phyloP scores from a whole-genome alignment of 2,329 filamentous ascomycete genomes.

The Diaporthe sp. region DNA sequence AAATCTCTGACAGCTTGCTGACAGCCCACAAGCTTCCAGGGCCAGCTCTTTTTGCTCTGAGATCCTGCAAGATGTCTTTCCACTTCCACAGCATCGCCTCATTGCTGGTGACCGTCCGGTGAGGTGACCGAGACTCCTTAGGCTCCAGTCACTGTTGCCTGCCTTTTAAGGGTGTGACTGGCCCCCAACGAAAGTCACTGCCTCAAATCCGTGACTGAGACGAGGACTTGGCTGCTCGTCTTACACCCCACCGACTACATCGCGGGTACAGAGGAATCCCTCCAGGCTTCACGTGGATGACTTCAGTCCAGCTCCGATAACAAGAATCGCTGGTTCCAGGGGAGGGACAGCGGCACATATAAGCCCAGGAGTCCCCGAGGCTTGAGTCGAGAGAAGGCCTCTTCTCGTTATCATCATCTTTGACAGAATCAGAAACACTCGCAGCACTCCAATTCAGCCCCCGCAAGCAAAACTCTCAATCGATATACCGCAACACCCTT shows the following conservation, averaged over 20 bases:
- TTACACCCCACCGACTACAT: background rate
- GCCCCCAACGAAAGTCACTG: constrained; percentile 8
- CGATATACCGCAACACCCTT: background rate
- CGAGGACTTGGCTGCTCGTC: background rate
- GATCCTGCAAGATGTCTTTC: background rate
- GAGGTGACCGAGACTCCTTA: background rate
- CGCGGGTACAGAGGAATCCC: background rate
- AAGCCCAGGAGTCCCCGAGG: background rate
- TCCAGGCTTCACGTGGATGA: background rate
- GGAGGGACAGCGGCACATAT: background rate
- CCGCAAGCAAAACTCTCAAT: background rate
- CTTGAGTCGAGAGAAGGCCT: background rate
- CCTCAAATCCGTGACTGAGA: background rate
- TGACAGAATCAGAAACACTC: background rate
- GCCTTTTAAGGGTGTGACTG: constrained; percentile 15
- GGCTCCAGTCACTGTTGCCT: constrained; percentile 11
- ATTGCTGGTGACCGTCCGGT: background rate
- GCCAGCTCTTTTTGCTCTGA: background rate
- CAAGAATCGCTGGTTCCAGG: background rate
- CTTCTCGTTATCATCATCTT: background rate
- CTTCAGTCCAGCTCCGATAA: background rate
- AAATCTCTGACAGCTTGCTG: background rate
- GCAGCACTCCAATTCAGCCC: background rate
- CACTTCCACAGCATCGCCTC: background rate
- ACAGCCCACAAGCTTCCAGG: background rate